A percentile compares a stretch with the other conserved stretches of the same genome.
Evolutionary conservation across 148 eudicot genomes (phyloP).

Genomic region (Rhododendron henanense): DNA sequence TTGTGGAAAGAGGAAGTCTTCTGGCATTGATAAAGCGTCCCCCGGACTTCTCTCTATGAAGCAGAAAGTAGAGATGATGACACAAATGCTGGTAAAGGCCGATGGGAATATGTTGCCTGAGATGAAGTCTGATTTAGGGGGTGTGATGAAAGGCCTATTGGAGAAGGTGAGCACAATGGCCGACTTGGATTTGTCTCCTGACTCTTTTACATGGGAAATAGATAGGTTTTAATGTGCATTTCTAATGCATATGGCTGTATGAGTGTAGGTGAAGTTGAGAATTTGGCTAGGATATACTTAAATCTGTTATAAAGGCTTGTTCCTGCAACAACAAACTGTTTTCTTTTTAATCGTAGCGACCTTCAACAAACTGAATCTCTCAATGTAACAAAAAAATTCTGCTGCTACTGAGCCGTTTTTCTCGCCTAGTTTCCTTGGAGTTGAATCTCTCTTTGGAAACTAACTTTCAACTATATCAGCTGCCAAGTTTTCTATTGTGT

Average conservation of each 20-base stretch:
- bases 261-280: background rate
- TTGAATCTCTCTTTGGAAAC: background rate
- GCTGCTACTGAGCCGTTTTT: background rate
- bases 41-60: background rate
- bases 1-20: background rate
- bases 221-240: slow-evolving; percentile 10
- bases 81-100: slow-evolving; percentile 6
- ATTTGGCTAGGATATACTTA: background rate
- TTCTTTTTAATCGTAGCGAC: background rate
- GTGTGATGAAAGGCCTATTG: slow-evolving; percentile 34
- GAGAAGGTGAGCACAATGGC: slow-evolving; percentile 21
- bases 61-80: background rate
- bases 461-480: background rate
- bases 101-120: slow-evolving; percentile 37
- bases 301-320: background rate
- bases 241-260: background rate
- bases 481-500: background rate
- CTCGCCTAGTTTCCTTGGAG: background rate
- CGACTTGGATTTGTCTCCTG: background rate
- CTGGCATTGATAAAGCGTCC: background rate
- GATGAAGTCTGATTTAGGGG: slow-evolving; percentile 30
- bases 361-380: background rate
- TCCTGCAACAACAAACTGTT: background rate
- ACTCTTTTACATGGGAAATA: background rate
- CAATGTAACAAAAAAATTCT: background rate